Evolutionary conservation across 1,284 basidiomycete genomes (phyloP).

Genomic region (Cystobasidium sp.): DNA sequence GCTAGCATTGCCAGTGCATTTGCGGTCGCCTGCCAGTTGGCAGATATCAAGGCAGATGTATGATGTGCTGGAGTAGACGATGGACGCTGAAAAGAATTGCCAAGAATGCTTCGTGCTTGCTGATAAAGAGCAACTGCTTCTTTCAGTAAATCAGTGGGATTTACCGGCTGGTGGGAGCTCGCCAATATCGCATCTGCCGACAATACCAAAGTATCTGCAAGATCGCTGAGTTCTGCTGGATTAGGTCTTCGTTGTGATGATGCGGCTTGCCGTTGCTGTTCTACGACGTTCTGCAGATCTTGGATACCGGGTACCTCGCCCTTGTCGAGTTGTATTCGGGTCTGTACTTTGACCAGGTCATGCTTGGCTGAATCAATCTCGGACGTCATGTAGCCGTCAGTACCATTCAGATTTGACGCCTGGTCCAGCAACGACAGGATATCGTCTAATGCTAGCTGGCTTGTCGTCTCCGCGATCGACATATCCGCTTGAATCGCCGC

Average conservation of each 20-base stretch:
- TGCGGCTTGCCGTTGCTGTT: not conserved
- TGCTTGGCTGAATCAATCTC: conserved; percentile 19
- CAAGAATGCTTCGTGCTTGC: conserved; percentile 18
- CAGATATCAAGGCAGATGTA: conserved; percentile 27
- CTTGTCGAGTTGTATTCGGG: conserved; percentile 1
- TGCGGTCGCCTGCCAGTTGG: conserved; percentile 4
- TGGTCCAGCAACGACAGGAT: not conserved
- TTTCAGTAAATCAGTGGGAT: not conserved
- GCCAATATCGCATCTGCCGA: not conserved
- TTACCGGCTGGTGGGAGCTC: not conserved
- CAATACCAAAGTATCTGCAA: conserved; percentile 28
- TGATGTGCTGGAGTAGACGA: conserved; percentile 26
- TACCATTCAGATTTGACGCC: conserved; percentile 2
- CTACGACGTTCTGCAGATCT: conserved; percentile 4
- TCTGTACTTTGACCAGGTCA: not conserved
- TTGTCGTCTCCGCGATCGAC: not conserved
- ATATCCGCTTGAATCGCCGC: conserved; percentile 16
- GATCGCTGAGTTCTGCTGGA: conserved; percentile 15
- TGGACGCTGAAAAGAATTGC: conserved; percentile 22
- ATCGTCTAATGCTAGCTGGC: not conserved
- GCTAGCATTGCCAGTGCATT: conserved; percentile 3
- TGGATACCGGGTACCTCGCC: not conserved
- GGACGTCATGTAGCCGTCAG: conserved; percentile 21
- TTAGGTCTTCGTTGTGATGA: conserved; percentile 4
- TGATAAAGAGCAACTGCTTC: not conserved